A percentile compares a stretch with the other conserved stretches of the same genome.
Evolutionary conservation across 2,329 filamentous ascomycete genomes (phyloP).

Genomic region (Talaromyces pinophilus): DNA sequence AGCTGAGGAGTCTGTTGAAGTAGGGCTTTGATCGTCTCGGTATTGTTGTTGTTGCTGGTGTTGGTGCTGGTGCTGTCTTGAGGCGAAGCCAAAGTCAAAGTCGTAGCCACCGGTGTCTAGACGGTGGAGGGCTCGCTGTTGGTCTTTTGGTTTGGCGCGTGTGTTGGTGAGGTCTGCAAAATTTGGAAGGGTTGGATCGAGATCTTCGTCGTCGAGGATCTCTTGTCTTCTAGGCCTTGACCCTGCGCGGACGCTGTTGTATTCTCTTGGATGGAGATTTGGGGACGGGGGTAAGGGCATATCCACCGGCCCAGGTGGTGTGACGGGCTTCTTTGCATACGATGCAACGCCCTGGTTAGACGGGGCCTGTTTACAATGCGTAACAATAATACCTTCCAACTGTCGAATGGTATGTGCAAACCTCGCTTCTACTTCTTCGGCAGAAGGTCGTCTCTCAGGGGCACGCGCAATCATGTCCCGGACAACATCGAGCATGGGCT

Average conservation of each 20-base stretch:
- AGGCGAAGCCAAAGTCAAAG: slow-evolving; percentile 12
- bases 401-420: slow-evolving; percentile 30
- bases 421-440: slow-evolving; percentile 34
- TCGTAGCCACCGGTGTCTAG: background rate
- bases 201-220: slow-evolving; percentile 1
- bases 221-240: background rate
- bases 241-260: background rate
- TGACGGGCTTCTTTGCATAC: background rate
- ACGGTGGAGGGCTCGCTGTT: background rate
- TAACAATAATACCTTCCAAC: slow-evolving; percentile 23
- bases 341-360: background rate
- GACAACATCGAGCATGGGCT: slow-evolving; percentile 41
- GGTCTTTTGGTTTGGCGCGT: slow-evolving; percentile 1
- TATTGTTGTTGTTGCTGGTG: background rate
- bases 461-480: slow-evolving; percentile 42
- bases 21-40: slow-evolving; percentile 5
- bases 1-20: slow-evolving; percentile 4
- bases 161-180: background rate
- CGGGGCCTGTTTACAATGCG: slow-evolving; percentile 21
- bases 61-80: background rate
- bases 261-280: background rate
- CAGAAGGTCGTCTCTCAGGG: slow-evolving; percentile 35
- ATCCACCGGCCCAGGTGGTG: background rate
- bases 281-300: slow-evolving; percentile 16
- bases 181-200: background rate